Percentiles rank a stretch among this genome's conserved stretches.
Conservation (phyloP, 176 grass and related monocot genomes). For the Pharus latifolius region DNA sequence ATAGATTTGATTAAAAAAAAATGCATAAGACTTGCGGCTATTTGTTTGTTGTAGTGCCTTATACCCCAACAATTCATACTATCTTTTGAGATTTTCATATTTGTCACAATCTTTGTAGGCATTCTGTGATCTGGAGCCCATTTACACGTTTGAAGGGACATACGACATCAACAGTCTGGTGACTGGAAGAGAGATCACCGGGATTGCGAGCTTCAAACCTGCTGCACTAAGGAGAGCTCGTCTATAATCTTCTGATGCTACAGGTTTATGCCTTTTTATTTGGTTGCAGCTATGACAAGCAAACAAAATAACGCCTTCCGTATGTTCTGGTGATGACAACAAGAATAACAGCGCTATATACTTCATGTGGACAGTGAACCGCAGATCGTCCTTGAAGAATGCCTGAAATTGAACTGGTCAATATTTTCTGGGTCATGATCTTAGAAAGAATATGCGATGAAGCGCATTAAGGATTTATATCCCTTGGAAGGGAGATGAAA, state of each 20-base stretch:
- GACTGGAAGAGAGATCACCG: constrained; percentile 70
- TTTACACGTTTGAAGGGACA: constrained; percentile 64
- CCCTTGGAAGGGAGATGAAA: background rate
- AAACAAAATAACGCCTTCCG: background rate
- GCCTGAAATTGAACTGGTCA: background rate
- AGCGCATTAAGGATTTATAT: background rate
- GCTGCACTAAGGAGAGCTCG: constrained; percentile 31
- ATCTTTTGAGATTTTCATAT: background rate
- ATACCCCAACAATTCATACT: background rate
- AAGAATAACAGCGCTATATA: background rate
- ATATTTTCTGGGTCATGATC: background rate
- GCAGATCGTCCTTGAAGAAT: background rate
- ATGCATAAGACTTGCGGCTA: too few relatives aligned
- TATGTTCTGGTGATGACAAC: background rate
- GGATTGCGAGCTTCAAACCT: constrained; percentile 74
- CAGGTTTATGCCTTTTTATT: background rate
- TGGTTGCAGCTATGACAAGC: background rate
- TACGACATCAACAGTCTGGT: constrained; percentile 78
- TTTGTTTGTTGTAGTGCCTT: background rate
- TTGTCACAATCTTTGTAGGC: constrained; percentile 20
- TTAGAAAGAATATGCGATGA: background rate
- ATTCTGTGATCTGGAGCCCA: constrained; percentile 85
- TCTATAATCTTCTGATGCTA: constrained; percentile 5
- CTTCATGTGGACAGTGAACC: background rate
- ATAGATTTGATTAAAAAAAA: too few relatives aligned